Conservation (phyloP, 345 rosid genomes). For the Streptanthus diversifolius region DNA sequence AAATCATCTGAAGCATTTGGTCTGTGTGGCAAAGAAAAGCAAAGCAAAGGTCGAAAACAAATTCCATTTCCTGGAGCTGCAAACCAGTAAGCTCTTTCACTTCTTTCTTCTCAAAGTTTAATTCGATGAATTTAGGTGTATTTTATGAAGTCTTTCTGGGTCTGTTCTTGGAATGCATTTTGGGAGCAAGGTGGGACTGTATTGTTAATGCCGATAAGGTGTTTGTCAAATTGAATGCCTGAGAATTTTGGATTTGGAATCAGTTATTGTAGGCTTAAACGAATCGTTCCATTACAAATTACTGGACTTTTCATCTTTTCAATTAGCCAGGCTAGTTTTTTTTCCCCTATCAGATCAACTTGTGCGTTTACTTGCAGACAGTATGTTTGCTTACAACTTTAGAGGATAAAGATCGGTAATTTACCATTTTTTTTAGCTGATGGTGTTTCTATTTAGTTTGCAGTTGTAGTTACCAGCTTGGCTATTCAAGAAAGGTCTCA, state of each 20-base stretch:
- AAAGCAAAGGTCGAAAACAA: conserved; percentile 27
- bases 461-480: conserved; percentile 10
- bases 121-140: neutral
- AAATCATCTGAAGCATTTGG: neutral
- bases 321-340: neutral
- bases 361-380: neutral
- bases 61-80: conserved; percentile 3
- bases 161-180: neutral
- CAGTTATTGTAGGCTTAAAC: neutral
- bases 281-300: neutral
- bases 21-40: conserved; percentile 17
- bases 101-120: conserved; percentile 8
- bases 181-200: neutral
- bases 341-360: neutral
- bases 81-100: conserved; percentile 27
- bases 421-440: neutral
- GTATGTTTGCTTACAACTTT: conserved; percentile 12
- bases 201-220: conserved; percentile 17
- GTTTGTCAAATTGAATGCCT: conserved; percentile 26
- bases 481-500: neutral
- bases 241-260: neutral
- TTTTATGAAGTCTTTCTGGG: neutral
- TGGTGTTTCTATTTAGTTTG: neutral
- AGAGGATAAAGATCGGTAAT: neutral
- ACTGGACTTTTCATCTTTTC: neutral